These are phyloP conservation scores for Phoma sp. DNA, from an alignment of 2,329 filamentous ascomycete genomes.

Conservation along the genomic window DNA sequence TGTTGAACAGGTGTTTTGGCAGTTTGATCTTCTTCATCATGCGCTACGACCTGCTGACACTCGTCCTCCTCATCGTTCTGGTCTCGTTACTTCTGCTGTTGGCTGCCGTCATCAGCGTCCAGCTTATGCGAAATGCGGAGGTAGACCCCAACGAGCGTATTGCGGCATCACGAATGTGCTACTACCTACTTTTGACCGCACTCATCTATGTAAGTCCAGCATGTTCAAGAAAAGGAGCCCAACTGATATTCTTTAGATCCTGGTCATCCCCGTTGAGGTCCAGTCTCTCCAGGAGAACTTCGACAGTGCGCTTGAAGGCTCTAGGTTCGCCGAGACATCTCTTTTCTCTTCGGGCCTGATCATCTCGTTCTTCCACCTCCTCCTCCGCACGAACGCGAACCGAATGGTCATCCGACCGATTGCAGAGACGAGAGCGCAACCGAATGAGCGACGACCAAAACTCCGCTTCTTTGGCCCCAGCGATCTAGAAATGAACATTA, in stretches of 20 bases:
- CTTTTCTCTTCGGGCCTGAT: conserved; percentile 70
- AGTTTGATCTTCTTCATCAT: conserved; percentile 72
- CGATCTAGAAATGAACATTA: conserved; percentile 51
- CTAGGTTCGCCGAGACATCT: conserved; percentile 70
- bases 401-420: conserved; percentile 61
- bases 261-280: conserved; percentile 69
- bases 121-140: conserved; percentile 60
- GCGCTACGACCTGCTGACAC: conserved; percentile 64
- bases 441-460: conserved; percentile 56
- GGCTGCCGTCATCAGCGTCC: conserved; percentile 62
- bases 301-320: conserved; percentile 57
- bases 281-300: conserved; percentile 56
- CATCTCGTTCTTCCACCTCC: conserved; percentile 70
- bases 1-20: conserved; percentile 69
- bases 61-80: conserved; percentile 61
- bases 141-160: conserved; percentile 67
- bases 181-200: conserved; percentile 66
- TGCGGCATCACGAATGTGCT: conserved; percentile 72
- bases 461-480: conserved; percentile 57
- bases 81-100: conserved; percentile 59
- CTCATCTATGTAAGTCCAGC: conserved; percentile 60
- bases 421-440: conserved; percentile 51
- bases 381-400: conserved; percentile 68
- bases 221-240: not conserved
- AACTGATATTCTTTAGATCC: conserved; percentile 47